phyloP scores from a whole-genome alignment of 495 filamentous ascomycete genomes.

The Penicillium roqueforti region DNA sequence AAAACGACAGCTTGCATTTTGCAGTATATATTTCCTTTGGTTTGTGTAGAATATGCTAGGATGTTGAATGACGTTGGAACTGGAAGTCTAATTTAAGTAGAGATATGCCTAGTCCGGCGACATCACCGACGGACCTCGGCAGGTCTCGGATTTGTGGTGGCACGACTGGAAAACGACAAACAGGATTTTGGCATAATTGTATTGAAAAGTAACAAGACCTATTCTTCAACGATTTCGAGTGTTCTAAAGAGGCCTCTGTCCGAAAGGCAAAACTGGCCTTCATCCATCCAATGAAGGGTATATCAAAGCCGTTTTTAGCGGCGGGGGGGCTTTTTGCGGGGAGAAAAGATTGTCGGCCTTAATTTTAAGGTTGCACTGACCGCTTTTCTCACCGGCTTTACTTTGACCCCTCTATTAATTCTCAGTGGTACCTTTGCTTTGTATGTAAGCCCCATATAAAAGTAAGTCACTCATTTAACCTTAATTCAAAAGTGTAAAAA shows the following conservation, averaged over 20 bases:
- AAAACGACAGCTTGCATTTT: conserved; percentile 36
- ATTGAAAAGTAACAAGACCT: not conserved
- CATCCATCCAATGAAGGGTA: not conserved
- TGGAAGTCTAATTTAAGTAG: not conserved
- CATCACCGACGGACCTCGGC: conserved; percentile 4
- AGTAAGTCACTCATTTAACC: too few species aligned
- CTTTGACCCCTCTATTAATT: too few species aligned
- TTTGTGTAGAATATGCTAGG: not conserved
- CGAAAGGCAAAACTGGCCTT: not conserved
- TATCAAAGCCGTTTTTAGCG: not conserved
- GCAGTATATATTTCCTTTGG: not conserved
- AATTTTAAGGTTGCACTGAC: too few species aligned
- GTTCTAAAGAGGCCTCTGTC: too few species aligned
- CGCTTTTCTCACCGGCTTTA: too few species aligned
- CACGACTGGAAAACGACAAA: not conserved
- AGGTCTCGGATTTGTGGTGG: not conserved
- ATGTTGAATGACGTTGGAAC: not conserved
- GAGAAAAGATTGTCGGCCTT: too few species aligned
- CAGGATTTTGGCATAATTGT: not conserved
- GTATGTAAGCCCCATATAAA: too few species aligned
- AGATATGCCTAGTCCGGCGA: not conserved
- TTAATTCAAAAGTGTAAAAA: too few species aligned
- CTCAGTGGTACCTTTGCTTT: too few species aligned
- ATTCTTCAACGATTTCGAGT: not conserved
- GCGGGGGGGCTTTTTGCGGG: not conserved